Base-by-base conservation (phyloP, 2,329 filamentous ascomycete genomes). In the Aspergillus sp. region DNA sequence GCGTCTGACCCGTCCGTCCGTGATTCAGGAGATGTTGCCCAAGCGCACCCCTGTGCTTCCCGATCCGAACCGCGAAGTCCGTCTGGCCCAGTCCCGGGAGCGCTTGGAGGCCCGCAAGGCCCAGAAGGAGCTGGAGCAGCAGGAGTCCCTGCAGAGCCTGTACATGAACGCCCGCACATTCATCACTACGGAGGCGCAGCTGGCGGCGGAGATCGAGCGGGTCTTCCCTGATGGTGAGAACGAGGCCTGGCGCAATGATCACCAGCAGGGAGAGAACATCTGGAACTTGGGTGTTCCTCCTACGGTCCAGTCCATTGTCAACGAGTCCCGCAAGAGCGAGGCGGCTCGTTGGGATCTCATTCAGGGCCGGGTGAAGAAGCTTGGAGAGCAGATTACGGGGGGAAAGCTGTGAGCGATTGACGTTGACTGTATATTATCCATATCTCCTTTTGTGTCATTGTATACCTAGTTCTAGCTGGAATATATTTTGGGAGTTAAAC, bases 81-180 rank as follows among this genome's bases (percentile, higher is more conserved):
- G 80, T 11, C 52, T 78, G 49, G 79, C 81, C n/a, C 70, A 75
- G 24, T 67, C 72, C 35, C 59, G 56, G 20, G 62, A 68, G 54
- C 66, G 71, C 50, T 49, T 77, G 51, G 66, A 73, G 46, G 72
- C 75, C 13, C 69, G 79, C 40, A 69, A 77, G 30, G 73, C 72
- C 9, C 69, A 75, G 49, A 84, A 85, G 66, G 76, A 79, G 41
- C 79, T 85, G 52, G 78, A 80, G 49, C 82, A 88, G 47, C 79
- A 82, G 55, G 84, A 93, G 59, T 82, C 86, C 14, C 75, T 99
- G 26, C 90, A 96, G 73, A 85, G 89, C 53, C 81, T 99, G 11
- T 99, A 99, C 74, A 88, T 94, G 75, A 88, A 91, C 62, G 91
- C 94, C 4, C 83, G 88, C 22, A 78, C 83, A 36, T 99, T 97